Evolutionary conservation across 2,329 filamentous ascomycete species (phyloP), one percentile per base, ranked within the genome.

Genomic region (Colletotrichum destructivum): DNA sequence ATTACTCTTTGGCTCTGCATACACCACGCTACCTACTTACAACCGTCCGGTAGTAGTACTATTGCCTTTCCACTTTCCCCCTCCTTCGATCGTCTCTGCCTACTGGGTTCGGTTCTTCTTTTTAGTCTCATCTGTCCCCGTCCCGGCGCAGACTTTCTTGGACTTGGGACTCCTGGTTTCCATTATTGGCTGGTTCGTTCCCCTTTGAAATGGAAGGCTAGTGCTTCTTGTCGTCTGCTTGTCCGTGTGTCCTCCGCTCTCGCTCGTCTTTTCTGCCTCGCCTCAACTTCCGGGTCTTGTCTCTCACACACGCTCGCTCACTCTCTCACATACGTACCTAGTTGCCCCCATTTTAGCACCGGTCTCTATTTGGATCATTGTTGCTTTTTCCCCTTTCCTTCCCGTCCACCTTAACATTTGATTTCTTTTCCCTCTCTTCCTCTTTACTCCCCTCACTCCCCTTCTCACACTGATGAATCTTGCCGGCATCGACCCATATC

Each of bases 401-500:
- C 57, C 44, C 47, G 44, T 51, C 21, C 40, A 21, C 52, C 44
- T 46, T 46, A 56, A 49, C 66, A 42, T 70, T 40, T 51, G 26
- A 49, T 62, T 64, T n/a, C 51, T 70, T 59, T 54, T 62, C 18
- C 26, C 15, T 16, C 42, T 60, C 26, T 13, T 46, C 15, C 47
- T 35, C 54, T 46, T 35, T 23, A 38, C 49, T 70, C 23, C 61
- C 26, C 70, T 38, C 13, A 51, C 66, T 44, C 51, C 63, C 35
- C 23, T 57, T 56, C 56, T 62, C 47, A 44, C 47, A 56, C 18
- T 51, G 52, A 42, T 62, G 47, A 44, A 44, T 51, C 46, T 55
- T 71, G 47, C 68, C 68, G n/a, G 59, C 68, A 62, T 67, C 63
- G 61, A 63, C 57, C 69, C 56, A 59, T 71, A 71, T 63, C 65